Evolutionary conservation across 345 rosid species (phyloP).

Genomic region (Cardamine occulta): DNA sequence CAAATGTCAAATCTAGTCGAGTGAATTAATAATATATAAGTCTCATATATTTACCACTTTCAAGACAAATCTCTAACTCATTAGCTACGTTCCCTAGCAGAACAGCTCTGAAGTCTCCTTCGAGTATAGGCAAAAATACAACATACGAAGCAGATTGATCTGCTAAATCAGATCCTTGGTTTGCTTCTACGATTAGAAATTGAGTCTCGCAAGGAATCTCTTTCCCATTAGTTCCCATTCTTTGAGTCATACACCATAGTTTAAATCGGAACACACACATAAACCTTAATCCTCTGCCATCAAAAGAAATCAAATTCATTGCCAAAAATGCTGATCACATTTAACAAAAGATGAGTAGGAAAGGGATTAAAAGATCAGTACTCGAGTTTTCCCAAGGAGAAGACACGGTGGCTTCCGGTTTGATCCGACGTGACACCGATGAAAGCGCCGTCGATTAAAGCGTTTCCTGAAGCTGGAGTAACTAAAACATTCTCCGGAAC

Average conservation of each 20-base stretch:
- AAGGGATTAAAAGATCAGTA: no score
- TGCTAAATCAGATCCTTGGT: constrained; percentile 45
- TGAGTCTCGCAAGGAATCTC: constrained; percentile 68
- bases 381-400: no score
- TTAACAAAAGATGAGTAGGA: no score
- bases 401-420: constrained; percentile 48
- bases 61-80: constrained; percentile 63
- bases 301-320: no score
- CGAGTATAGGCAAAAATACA: constrained; percentile 61
- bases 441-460: constrained; percentile 42
- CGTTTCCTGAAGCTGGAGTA: constrained; percentile 37
- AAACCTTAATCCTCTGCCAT: constrained; percentile 54
- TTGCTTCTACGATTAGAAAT: constrained; percentile 58
- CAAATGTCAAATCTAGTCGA: neutral
- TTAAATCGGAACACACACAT: constrained; percentile 58
- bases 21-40: neutral
- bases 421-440: constrained; percentile 52
- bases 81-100: constrained; percentile 60
- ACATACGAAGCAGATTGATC: constrained; percentile 42
- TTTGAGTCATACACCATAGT: constrained; percentile 80
- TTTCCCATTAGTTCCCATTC: constrained; percentile 52
- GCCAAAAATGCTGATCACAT: no score
- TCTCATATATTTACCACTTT: constrained; percentile 60
- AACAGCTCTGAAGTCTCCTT: constrained; percentile 58
- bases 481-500: constrained; percentile 51